phyloP scores from a whole-genome alignment of 352 stramenopile species.

The Phytophthora niederhauseri region DNA sequence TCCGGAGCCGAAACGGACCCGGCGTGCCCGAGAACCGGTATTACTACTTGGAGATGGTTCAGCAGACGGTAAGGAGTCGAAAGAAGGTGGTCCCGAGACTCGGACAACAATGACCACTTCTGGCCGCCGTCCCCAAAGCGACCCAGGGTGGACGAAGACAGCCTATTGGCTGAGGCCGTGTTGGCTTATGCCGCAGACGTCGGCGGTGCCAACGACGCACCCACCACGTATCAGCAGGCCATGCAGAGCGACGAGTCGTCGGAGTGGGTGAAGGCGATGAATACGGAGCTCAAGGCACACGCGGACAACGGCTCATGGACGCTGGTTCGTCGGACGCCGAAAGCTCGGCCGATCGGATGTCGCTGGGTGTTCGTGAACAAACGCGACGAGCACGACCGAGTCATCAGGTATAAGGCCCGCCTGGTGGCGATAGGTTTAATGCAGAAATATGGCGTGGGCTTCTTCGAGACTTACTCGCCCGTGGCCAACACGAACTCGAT shows the following conservation, averaged over 20 bases:
- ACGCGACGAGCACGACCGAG: too few relatives aligned
- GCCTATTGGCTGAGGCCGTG: neutral
- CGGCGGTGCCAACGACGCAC: neutral
- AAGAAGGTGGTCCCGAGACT: neutral
- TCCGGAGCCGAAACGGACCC: too few relatives aligned
- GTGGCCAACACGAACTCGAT: too few relatives aligned
- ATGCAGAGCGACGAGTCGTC: slow-evolving; percentile 1
- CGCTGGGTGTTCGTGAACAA: neutral
- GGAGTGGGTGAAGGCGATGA: slow-evolving; percentile 11
- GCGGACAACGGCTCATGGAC: slow-evolving; percentile 7
- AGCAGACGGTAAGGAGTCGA: too few relatives aligned
- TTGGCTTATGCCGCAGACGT: slow-evolving; percentile 2
- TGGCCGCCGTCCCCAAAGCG: slow-evolving; percentile 3
- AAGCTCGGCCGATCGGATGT: neutral
- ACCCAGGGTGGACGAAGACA: slow-evolving; percentile 4
- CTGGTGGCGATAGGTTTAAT: too few relatives aligned
- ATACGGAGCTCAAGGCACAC: slow-evolving; percentile 14
- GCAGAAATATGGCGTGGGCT: too few relatives aligned
- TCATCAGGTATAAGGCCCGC: too few relatives aligned
- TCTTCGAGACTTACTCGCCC: too few relatives aligned
- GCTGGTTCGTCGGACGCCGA: slow-evolving; percentile 1
- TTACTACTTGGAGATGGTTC: too few relatives aligned
- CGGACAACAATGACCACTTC: neutral
- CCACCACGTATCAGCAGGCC: slow-evolving; percentile 5
- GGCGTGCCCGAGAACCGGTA: too few relatives aligned